Percentiles rank a stretch among this genome's conserved stretches.
These are phyloP conservation scores for Aspergillus baeticus DNA, from an alignment of 495 filamentous ascomycete genomes.

Conservation along the genomic window DNA sequence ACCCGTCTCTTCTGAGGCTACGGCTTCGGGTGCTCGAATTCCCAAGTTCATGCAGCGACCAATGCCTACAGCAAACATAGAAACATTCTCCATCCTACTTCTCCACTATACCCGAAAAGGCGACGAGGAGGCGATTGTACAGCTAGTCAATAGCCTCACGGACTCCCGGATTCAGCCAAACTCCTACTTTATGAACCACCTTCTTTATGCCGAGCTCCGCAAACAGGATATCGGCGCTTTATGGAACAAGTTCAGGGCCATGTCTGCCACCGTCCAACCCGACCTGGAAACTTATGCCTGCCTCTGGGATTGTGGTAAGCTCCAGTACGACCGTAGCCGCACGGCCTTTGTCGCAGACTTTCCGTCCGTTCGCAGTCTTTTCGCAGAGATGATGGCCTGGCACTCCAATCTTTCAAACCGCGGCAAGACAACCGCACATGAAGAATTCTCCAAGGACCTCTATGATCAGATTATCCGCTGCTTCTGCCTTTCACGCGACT, in stretches of 20 bases:
- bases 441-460: conserved; percentile 49
- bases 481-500: conserved; percentile 53
- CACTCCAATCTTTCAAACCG: conserved; percentile 32
- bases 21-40: conserved; percentile 24
- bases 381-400: conserved; percentile 61
- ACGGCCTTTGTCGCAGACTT: conserved; percentile 36
- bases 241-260: conserved; percentile 53
- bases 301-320: conserved; percentile 60
- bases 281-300: conserved; percentile 69
- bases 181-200: conserved; percentile 72
- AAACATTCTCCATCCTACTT: conserved; percentile 75
- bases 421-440: conserved; percentile 20
- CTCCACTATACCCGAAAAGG: conserved; percentile 65
- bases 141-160: conserved; percentile 56
- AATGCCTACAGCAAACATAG: conserved; percentile 61
- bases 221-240: conserved; percentile 51
- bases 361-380: conserved; percentile 52
- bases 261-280: conserved; percentile 50
- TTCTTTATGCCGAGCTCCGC: conserved; percentile 59
- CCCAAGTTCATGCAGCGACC: conserved; percentile 39
- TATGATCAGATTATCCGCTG: conserved; percentile 58
- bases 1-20: conserved; percentile 17
- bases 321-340: conserved; percentile 48
- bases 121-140: conserved; percentile 52
- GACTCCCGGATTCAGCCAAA: conserved; percentile 62